Evolutionary conservation across 1,284 basidiomycete species (phyloP), one percentile per base, ranked within the genome.

Genomic region (Ganoderma boninense): DNA sequence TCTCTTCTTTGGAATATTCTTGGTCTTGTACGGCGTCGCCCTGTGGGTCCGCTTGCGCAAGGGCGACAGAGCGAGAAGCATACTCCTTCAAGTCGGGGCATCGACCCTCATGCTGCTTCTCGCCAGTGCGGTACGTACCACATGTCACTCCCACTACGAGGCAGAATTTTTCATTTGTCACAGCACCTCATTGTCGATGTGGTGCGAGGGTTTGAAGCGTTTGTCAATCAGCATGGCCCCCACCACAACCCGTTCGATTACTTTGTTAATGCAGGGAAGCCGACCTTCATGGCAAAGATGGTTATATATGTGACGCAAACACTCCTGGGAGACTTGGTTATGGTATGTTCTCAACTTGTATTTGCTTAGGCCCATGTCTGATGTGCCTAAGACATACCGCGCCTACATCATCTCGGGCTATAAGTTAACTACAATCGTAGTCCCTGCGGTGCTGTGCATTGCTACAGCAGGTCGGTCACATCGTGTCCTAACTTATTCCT

Each of bases 241-340:
- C 3, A 2, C 2, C 23, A 32, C 16, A 40, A 49, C 35, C n/a
- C 44, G 7, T n/a, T 38, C 38, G 26, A 3, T 18, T 67, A 56
- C 40, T 57, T 57, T 42, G 13, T 60, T 4, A 23, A 63, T 14
- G 62, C 66, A 13, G 18, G 18, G n/a, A 26, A 66, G 35, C 66
- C 70, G 4, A 67, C 67, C 5, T 69, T 65, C 18, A 68, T 66
- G 5, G 66, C 65, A 6, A 67, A 67, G 23, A 35, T 38, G 11
- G 18, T 69, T 20, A 56, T 73, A 16, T 73, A 71, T 46, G 66
- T 69, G 8, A 73, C 68, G 4, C 72, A 71, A n/a, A 71, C 72
- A 2, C 63, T 73, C 20, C 52, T 73, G 8, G 69, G 69, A 11
- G 72, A 73, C 43, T 40, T 60, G 1, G 71, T 73, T 32, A 69